Evolutionary conservation across 306 rosid genomes (phyloP).

Genomic region (Acacia melanoxylon): DNA sequence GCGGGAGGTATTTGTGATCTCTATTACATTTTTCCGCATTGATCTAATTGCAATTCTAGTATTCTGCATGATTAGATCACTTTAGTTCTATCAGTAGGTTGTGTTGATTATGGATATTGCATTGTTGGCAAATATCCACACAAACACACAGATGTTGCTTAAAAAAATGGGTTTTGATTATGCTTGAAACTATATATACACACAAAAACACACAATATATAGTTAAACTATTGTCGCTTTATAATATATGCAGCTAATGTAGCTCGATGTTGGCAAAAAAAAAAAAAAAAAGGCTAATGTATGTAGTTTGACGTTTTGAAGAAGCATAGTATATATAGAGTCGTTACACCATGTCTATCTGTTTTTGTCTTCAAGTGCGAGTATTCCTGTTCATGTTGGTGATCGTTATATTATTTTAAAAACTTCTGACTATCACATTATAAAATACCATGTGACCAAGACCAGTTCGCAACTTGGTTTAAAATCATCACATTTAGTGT

Average conservation of each 20-base stretch:
- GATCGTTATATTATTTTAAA: background rate
- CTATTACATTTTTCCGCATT: too few species aligned
- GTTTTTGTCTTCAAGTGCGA: background rate
- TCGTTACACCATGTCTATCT: background rate
- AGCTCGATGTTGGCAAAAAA: too few species aligned
- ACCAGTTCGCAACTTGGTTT: background rate
- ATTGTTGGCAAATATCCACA: background rate
- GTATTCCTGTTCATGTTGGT: background rate
- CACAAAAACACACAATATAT: too few species aligned
- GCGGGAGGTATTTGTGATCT: too few species aligned
- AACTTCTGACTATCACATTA: background rate
- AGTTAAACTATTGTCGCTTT: background rate
- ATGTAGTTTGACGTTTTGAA: background rate
- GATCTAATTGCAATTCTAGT: too few species aligned
- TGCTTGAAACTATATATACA: background rate
- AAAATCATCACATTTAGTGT: background rate
- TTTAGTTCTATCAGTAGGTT: too few species aligned
- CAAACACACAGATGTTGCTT: background rate
- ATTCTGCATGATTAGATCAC: too few species aligned
- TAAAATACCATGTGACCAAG: background rate
- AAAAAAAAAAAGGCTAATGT: too few species aligned
- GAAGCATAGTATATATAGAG: background rate
- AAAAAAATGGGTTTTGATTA: background rate
- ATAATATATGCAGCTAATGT: background rate
- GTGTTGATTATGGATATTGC: background rate